Percentiles rank a stretch among this genome's conserved stretches.
These are phyloP conservation scores for Bifiguratus adelaidae DNA, from an alignment of 192 early-diverging fungal species.

Conservation along the genomic window DNA sequence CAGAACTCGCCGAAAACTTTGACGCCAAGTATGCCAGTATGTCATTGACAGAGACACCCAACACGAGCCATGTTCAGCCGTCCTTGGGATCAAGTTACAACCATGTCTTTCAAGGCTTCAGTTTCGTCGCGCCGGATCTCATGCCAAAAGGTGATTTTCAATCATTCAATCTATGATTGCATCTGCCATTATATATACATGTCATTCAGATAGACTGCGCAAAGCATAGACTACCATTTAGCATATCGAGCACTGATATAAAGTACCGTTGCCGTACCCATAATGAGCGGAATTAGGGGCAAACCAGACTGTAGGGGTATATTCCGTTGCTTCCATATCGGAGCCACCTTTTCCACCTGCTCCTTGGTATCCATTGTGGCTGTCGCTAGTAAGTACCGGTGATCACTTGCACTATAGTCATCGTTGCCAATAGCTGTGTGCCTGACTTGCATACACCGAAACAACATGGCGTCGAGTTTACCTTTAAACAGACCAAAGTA, in stretches of 20 bases:
- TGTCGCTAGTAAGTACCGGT: conserved; percentile 56
- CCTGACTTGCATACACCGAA: conserved; percentile 40
- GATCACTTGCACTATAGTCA: conserved; percentile 56
- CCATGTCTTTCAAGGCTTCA: conserved; percentile 20
- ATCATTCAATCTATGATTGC: no score
- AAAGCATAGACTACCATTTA: no score
- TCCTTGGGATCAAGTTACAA: conserved; percentile 6
- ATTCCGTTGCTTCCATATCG: not conserved
- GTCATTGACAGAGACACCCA: conserved; percentile 39
- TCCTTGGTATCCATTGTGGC: conserved; percentile 6
- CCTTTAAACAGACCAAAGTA: conserved; percentile 54
- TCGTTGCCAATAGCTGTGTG: conserved; percentile 46
- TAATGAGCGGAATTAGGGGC: no score
- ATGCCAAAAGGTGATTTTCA: no score
- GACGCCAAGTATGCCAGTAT: conserved; percentile 59
- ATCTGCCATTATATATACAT: no score
- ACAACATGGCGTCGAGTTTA: conserved; percentile 66
- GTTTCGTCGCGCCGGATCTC: conserved; percentile 17
- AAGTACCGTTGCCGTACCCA: no score
- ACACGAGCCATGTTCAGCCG: conserved; percentile 8
- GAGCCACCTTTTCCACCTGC: not conserved
- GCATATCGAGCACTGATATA: no score
- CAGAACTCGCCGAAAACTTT: conserved; percentile 72
- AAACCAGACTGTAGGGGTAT: no score
- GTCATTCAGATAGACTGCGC: no score